These are phyloP conservation scores for Sesbania bispinosa DNA, from an alignment of 306 rosid species.

Conservation along the genomic window DNA sequence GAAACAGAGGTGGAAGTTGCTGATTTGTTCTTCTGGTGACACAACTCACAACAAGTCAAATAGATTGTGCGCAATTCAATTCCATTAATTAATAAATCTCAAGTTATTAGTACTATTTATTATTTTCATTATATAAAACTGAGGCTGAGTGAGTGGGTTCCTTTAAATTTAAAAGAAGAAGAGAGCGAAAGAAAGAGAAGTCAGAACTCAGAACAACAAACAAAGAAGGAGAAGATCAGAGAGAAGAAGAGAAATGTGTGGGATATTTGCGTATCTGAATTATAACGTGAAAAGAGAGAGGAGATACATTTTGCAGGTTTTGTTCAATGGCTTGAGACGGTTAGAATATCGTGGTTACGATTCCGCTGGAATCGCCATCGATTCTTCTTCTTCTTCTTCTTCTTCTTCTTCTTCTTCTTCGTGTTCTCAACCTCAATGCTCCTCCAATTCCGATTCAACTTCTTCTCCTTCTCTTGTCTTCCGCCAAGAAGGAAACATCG, in stretches of 20 bases:
- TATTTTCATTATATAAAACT: background rate
- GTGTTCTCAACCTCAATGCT: constrained; percentile 16
- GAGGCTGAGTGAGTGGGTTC: background rate
- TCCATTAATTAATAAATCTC: background rate
- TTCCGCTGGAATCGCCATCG: constrained; percentile 92
- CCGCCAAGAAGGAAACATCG: constrained; percentile 93
- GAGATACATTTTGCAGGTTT: constrained; percentile 79
- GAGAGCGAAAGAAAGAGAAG: background rate
- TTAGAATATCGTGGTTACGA: constrained; percentile 95
- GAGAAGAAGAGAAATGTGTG: constrained; percentile 59
- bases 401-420: too few species aligned
- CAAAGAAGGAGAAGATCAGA: background rate
- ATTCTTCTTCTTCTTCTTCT: constrained; percentile 42
- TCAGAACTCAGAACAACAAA: too few species aligned
- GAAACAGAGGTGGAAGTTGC: constrained; percentile 13
- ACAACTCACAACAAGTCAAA: constrained; percentile 20
- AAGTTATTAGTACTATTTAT: background rate
- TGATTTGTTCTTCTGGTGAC: background rate
- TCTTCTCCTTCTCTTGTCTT: constrained; percentile 57
- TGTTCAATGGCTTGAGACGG: constrained; percentile 85
- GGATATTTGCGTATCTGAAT: constrained; percentile 95
- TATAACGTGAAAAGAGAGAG: constrained; percentile 78
- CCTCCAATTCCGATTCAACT: constrained; percentile 2
- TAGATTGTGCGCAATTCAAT: background rate
- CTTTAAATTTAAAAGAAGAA: background rate